Conservation (phyloP, 1,139 yeast genomes). For the Saccharomyces hybrid region DNA sequence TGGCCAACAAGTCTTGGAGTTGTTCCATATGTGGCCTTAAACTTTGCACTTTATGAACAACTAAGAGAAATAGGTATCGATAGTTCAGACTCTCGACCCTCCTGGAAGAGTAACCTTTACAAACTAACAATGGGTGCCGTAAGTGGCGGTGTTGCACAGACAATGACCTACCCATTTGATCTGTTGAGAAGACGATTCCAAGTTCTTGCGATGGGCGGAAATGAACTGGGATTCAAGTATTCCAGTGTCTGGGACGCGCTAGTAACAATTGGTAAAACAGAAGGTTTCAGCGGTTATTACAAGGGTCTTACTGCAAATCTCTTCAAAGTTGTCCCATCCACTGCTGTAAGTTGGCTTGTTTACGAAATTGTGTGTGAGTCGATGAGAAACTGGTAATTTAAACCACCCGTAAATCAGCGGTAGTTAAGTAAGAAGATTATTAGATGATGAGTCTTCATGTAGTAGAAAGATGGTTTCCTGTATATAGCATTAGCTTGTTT, state of each 20-base stretch:
- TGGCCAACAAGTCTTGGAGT: slow-evolving; percentile 88
- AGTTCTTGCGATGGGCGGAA: slow-evolving; percentile 67
- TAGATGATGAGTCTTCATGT: too few species aligned
- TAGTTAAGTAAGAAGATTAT: background rate
- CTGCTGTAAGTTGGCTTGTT: slow-evolving; percentile 91
- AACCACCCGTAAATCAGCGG: background rate
- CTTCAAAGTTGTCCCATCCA: slow-evolving; percentile 85
- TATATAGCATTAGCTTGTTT: slow-evolving; percentile 15
- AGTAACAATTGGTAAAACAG: slow-evolving; percentile 54
- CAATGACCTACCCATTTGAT: slow-evolving; percentile 84
- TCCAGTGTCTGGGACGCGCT: slow-evolving; percentile 66
- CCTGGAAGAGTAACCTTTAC: slow-evolving; percentile 22
- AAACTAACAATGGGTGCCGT: slow-evolving; percentile 73
- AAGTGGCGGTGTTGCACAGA: slow-evolving; percentile 80
- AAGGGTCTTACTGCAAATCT: slow-evolving; percentile 84
- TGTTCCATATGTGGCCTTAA: slow-evolving; percentile 92
- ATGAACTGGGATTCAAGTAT: slow-evolving; percentile 74
- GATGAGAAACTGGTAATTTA: slow-evolving; percentile 6
- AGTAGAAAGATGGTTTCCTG: background rate
- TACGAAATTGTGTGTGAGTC: slow-evolving; percentile 51
- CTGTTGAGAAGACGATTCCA: slow-evolving; percentile 83
- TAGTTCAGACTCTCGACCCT: slow-evolving; percentile 22
- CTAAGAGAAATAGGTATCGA: slow-evolving; percentile 44
- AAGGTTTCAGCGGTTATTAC: slow-evolving; percentile 77
- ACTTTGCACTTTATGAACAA: slow-evolving; percentile 83